phyloP scores from a whole-genome alignment of 352 stramenopile genomes.

The Pythium phragmitis region DNA sequence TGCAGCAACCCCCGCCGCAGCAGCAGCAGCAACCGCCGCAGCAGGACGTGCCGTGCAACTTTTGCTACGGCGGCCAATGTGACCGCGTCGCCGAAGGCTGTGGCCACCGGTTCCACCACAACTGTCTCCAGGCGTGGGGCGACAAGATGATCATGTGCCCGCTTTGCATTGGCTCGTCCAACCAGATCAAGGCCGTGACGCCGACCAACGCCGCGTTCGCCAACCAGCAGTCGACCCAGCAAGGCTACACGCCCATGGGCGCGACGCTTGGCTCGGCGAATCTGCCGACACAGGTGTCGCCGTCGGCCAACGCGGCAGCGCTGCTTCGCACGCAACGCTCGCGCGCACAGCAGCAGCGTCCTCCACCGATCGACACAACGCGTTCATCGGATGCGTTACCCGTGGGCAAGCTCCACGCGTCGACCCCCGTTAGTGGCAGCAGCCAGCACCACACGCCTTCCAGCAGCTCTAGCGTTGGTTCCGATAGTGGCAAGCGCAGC shows the following conservation, averaged over 20 bases:
- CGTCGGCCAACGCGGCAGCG: background rate
- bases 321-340: constrained; percentile 5
- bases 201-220: constrained; percentile 28
- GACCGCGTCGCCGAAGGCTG: constrained; percentile 56
- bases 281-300: constrained; percentile 6
- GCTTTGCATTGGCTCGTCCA: constrained; percentile 18
- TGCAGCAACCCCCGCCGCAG: constrained; percentile 8
- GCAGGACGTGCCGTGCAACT: constrained; percentile 28
- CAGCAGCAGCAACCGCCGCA: constrained; percentile 20
- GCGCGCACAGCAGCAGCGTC: constrained; percentile 24
- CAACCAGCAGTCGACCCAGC: constrained; percentile 14
- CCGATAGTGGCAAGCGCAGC: constrained; percentile 18
- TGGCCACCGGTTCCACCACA: constrained; percentile 68
- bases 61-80: constrained; percentile 25
- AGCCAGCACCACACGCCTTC: constrained; percentile 13
- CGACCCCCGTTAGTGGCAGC: constrained; percentile 5
- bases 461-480: constrained; percentile 18
- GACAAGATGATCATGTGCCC: constrained; percentile 38
- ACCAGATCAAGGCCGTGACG: constrained; percentile 25
- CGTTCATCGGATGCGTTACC: constrained; percentile 15
- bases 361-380: constrained; percentile 30
- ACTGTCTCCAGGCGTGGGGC: constrained; percentile 68
- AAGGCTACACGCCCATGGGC: constrained; percentile 16
- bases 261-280: constrained; percentile 10
- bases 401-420: constrained; percentile 22